phyloP scores from a whole-genome alignment of 2,329 filamentous ascomycete species.

The Microdochium trichocladiopsis region DNA sequence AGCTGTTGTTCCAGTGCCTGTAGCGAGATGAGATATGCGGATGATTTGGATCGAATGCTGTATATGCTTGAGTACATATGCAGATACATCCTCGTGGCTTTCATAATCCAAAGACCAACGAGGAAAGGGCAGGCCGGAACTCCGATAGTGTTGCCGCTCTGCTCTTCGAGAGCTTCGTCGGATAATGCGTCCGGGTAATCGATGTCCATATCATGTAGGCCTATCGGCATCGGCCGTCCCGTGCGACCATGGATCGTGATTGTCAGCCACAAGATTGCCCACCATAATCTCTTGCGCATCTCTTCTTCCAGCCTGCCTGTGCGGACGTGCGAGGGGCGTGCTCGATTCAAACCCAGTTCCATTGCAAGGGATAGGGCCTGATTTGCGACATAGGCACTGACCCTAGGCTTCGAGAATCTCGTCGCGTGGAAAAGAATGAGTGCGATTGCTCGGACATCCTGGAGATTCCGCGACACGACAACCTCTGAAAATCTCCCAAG shows the following conservation, averaged over 20 bases:
- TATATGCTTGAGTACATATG: conserved; percentile 76
- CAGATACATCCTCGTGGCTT: conserved; percentile 58
- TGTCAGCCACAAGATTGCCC: conserved; percentile 60
- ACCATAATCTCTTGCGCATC: conserved; percentile 72
- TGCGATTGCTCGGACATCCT: conserved; percentile 65
- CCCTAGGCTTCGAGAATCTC: conserved; percentile 72
- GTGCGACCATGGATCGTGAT: conserved; percentile 68
- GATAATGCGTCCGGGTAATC: conserved; percentile 66
- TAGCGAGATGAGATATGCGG: conserved; percentile 57
- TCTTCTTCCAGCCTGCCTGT: conserved; percentile 60
- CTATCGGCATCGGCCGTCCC: conserved; percentile 69
- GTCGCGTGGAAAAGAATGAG: conserved; percentile 68
- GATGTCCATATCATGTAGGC: conserved; percentile 69
- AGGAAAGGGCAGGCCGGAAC: conserved; percentile 58
- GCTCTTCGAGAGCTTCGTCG: conserved; percentile 62
- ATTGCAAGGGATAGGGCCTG: conserved; percentile 62
- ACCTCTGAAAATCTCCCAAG: conserved; percentile 63
- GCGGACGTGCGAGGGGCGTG: conserved; percentile 43
- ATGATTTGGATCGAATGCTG: conserved; percentile 54
- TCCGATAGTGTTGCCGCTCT: conserved; percentile 49
- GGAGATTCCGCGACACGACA: conserved; percentile 50
- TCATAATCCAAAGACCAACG: conserved; percentile 59
- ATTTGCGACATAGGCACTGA: conserved; percentile 61
- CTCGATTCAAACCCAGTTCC: conserved; percentile 69
- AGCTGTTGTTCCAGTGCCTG: conserved; percentile 59